phyloP scores from a whole-genome alignment of 306 rosid genomes.

The Begonia peltatifolia region DNA sequence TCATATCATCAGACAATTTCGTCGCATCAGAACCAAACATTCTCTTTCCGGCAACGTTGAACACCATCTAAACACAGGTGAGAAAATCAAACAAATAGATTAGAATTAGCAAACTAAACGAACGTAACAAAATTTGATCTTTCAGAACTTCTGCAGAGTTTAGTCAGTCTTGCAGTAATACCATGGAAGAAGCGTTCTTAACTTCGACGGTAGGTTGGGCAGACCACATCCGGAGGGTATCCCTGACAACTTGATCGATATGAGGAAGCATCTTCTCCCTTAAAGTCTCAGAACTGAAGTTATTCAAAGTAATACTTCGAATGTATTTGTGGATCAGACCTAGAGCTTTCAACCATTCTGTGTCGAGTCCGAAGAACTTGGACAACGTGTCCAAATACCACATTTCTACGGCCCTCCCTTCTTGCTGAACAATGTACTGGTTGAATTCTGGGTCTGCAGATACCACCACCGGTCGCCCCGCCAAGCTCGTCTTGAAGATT shows the following conservation, averaged over 20 bases:
- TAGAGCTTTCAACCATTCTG: slow-evolving; percentile 4
- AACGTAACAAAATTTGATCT: too few relatives aligned
- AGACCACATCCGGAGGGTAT: slow-evolving; percentile 5
- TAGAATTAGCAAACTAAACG: neutral
- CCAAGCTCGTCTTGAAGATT: slow-evolving; percentile 9
- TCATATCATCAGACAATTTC: neutral
- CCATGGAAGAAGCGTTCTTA: slow-evolving; percentile 2
- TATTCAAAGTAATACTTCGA: slow-evolving; percentile 3
- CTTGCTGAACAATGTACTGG: slow-evolving; percentile 6
- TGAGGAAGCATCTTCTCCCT: slow-evolving; percentile 8
- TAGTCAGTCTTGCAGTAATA: neutral
- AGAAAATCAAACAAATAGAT: neutral
- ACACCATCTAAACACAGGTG: neutral
- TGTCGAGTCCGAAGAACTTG: slow-evolving; percentile 8
- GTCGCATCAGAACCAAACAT: slow-evolving; percentile 5
- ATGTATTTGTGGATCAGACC: slow-evolving; percentile 14
- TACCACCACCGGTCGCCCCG: slow-evolving; percentile 8
- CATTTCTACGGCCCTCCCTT: slow-evolving; percentile 13
- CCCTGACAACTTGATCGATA: slow-evolving; percentile 2
- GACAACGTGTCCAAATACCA: slow-evolving; percentile 13
- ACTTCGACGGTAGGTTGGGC: slow-evolving; percentile 6
- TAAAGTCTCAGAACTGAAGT: slow-evolving; percentile 4
- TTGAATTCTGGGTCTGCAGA: slow-evolving; percentile 13
- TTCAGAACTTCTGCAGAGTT: too few relatives aligned
- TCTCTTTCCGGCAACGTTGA: neutral